A percentile compares a stretch with the other conserved stretches of the same genome.
Evolutionary conservation across 2,329 filamentous ascomycete genomes (phyloP).

Genomic region (Scleromitrula shiraiana): DNA sequence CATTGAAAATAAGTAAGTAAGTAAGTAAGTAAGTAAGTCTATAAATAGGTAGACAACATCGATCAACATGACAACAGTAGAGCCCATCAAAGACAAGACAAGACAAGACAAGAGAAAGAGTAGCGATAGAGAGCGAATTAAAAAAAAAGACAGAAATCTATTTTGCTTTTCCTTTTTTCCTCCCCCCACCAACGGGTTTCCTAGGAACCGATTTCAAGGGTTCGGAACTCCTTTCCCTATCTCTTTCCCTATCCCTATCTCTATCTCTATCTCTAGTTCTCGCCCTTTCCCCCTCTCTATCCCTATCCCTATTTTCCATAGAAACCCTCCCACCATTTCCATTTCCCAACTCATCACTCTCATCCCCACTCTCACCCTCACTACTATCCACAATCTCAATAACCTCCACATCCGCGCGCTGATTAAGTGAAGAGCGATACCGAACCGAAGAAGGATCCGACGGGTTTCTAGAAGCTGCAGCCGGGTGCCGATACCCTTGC

Average conservation of each 20-base stretch:
- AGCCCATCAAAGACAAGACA: too few relatives aligned
- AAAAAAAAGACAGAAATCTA: conserved; percentile 4
- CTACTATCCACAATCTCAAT: conserved; percentile 13
- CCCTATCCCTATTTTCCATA: conserved; percentile 18
- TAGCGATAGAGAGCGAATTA: too few relatives aligned
- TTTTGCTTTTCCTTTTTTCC: not conserved
- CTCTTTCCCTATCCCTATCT: conserved; percentile 17
- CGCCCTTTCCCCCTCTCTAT: conserved; percentile 8
- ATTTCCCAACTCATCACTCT: conserved; percentile 25
- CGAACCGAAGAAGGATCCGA: conserved; percentile 21
- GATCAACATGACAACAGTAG: too few relatives aligned
- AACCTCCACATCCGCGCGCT: conserved; percentile 15
- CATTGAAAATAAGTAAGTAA: too few relatives aligned
- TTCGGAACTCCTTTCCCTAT: conserved; percentile 15
- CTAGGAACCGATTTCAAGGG: not conserved
- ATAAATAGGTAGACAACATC: too few relatives aligned
- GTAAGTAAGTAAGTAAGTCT: too few relatives aligned
- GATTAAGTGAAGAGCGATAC: conserved; percentile 12
- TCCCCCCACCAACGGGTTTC: not conserved
- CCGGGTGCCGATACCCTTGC: conserved; percentile 15
- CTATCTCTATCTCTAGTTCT: conserved; percentile 20
- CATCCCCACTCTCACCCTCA: conserved; percentile 14
- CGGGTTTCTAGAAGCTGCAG: conserved; percentile 15
- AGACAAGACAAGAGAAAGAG: too few relatives aligned
- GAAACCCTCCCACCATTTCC: conserved; percentile 25